phyloP scores from a whole-genome alignment of 1,139 yeast species.

The Pichia sp. region DNA sequence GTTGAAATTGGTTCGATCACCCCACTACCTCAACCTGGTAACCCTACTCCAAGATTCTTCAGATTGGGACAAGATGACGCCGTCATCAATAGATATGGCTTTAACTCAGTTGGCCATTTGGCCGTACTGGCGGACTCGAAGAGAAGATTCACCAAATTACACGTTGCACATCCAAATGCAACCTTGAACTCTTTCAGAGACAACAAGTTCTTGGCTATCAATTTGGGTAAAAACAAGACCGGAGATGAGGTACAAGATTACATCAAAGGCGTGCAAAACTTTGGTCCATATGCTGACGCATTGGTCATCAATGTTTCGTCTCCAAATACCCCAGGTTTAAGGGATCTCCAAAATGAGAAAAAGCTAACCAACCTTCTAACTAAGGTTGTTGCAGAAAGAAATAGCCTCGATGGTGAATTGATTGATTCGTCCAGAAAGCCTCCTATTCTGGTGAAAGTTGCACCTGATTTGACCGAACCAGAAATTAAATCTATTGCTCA shows the following conservation, averaged over 20 bases:
- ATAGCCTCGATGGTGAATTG: constrained; percentile 38
- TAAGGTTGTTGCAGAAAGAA: constrained; percentile 60
- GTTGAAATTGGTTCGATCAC: constrained; percentile 94
- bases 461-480: constrained; percentile 82
- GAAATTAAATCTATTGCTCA: constrained; percentile 82
- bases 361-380: constrained; percentile 64
- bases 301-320: constrained; percentile 89
- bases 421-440: constrained; percentile 44
- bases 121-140: constrained; percentile 63
- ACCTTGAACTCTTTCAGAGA: constrained; percentile 54
- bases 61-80: constrained; percentile 82
- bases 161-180: constrained; percentile 32
- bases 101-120: constrained; percentile 86
- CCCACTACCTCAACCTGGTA: constrained; percentile 91
- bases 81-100: constrained; percentile 90
- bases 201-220: constrained; percentile 70
- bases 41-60: constrained; percentile 85
- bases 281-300: constrained; percentile 88
- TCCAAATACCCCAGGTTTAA: constrained; percentile 93
- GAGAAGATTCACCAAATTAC: constrained; percentile 48
- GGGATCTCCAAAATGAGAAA: constrained; percentile 76
- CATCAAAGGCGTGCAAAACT: constrained; percentile 71
- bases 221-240: constrained; percentile 85
- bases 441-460: constrained; percentile 84
- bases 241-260: constrained; percentile 90